A percentile compares a stretch with the other conserved stretches of the same genome.
Evolutionary conservation across 805 yeast genomes (phyloP).

Genomic region (Saccharomycopsis sp.): DNA sequence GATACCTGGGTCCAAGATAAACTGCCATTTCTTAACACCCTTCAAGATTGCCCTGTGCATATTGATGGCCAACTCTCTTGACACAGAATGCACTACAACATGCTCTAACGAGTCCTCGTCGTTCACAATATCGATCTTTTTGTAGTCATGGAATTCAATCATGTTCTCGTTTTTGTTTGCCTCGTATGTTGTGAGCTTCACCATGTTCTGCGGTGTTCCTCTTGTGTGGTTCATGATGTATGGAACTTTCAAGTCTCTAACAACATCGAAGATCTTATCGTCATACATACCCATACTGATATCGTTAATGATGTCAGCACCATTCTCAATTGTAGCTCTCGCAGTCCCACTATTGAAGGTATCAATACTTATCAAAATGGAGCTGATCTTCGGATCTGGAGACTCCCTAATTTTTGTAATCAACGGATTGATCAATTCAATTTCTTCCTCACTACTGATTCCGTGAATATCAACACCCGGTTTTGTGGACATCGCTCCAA

Average conservation of each 20-base stretch:
- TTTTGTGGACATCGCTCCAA: constrained; percentile 93
- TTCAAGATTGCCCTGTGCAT: constrained; percentile 47
- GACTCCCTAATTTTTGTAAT: constrained; percentile 51
- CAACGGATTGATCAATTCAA: constrained; percentile 62
- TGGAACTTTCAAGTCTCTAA: constrained; percentile 61
- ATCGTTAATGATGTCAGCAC: constrained; percentile 91
- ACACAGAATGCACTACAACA: constrained; percentile 48
- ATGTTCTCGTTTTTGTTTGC: constrained; percentile 32
- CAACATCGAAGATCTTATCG: constrained; percentile 53
- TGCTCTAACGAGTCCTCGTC: constrained; percentile 22
- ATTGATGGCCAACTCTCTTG: constrained; percentile 55
- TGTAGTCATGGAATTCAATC: constrained; percentile 22
- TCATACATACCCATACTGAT: constrained; percentile 84
- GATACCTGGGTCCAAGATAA: constrained; percentile 88
- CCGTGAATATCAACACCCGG: constrained; percentile 52
- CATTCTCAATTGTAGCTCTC: constrained; percentile 53
- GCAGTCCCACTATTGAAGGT: constrained; percentile 81
- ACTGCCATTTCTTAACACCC: constrained; percentile 85
- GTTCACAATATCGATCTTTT: constrained; percentile 10
- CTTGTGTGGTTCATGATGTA: constrained; percentile 80
- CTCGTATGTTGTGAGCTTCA: constrained; percentile 46
- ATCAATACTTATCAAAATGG: constrained; percentile 69
- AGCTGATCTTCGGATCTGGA: constrained; percentile 30
- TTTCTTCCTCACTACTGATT: constrained; percentile 49
- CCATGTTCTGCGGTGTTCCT: constrained; percentile 76